phyloP scores from a whole-genome alignment of 441 rosid genomes.

The Gossypium davidsonii region DNA sequence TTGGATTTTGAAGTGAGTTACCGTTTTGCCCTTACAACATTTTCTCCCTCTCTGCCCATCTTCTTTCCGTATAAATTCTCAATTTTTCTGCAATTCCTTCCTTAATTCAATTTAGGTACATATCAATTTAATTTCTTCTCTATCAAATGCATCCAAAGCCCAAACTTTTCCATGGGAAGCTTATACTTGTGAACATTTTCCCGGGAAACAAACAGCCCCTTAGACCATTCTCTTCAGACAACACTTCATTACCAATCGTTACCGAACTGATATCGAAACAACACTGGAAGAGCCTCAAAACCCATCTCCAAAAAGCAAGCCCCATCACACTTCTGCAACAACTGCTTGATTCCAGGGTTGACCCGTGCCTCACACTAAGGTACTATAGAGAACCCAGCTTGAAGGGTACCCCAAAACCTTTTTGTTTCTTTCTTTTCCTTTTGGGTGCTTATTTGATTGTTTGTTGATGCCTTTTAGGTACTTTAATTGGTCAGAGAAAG shows the following conservation, averaged over 20 bases:
- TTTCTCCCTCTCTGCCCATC: too few relatives aligned
- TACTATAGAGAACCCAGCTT: not conserved
- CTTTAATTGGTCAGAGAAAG: slow-evolving; percentile 47
- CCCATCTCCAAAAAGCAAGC: slow-evolving; percentile 26
- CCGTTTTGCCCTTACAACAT: slow-evolving; percentile 18
- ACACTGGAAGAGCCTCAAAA: slow-evolving; percentile 53
- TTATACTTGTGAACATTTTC: slow-evolving; percentile 8
- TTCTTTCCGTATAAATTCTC: not conserved
- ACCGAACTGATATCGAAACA: slow-evolving; percentile 48
- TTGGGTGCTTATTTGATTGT: not conserved
- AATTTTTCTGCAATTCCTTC: not conserved
- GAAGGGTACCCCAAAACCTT: not conserved
- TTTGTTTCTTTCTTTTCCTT: not conserved
- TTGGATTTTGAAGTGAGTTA: not conserved
- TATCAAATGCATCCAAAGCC: slow-evolving; percentile 3
- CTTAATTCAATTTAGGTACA: not conserved
- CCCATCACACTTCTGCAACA: slow-evolving; percentile 35
- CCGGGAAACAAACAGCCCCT: slow-evolving; percentile 17
- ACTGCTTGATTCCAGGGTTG: slow-evolving; percentile 41
- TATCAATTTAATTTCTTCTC: not conserved
- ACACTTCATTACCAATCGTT: slow-evolving; percentile 8
- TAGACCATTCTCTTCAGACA: slow-evolving; percentile 25
- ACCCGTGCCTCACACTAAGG: slow-evolving; percentile 51
- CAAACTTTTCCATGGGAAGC: slow-evolving; percentile 5
- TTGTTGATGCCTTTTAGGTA: slow-evolving; percentile 13